A percentile compares a stretch with the other conserved stretches of the same genome.
Conservation (phyloP, 148 eudicot species). For the Arctostaphylos glauca region DNA sequence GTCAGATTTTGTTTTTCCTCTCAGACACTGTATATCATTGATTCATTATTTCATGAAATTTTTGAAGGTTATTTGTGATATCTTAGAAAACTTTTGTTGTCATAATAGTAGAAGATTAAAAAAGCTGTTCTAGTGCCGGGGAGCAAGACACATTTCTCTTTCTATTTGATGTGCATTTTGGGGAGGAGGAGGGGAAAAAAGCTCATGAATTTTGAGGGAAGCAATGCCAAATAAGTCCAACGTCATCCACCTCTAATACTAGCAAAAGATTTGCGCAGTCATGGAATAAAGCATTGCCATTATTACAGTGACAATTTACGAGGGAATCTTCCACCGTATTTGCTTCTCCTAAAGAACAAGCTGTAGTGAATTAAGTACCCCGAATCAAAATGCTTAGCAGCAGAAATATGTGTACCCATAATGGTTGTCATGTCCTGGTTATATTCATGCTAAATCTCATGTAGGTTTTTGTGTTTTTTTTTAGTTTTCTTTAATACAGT, state of each 20-base stretch:
- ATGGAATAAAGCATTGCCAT: not conserved
- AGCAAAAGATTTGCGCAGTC: not conserved
- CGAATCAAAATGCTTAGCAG: conserved; percentile 1
- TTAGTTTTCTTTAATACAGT: not conserved
- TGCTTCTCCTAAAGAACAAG: not conserved
- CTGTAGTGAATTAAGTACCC: not conserved
- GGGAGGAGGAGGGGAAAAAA: not conserved
- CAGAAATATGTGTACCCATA: not conserved
- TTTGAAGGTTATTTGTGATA: not conserved
- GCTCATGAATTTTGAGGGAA: not conserved
- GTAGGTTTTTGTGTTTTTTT: not conserved
- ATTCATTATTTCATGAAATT: not conserved
- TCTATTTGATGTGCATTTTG: not conserved
- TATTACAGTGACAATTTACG: not conserved
- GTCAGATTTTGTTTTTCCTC: too few relatives aligned
- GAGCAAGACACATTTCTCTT: not conserved
- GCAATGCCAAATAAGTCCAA: not conserved
- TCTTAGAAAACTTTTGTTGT: not conserved
- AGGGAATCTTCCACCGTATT: not conserved
- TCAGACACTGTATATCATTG: too few relatives aligned
- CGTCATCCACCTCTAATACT: not conserved
- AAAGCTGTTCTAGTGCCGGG: not conserved
- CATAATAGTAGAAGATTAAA: not conserved
- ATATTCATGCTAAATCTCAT: not conserved
- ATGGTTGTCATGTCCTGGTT: not conserved